Base-by-base conservation (phyloP, 2,329 filamentous ascomycete genomes). In the Fusarium nelsonii region DNA sequence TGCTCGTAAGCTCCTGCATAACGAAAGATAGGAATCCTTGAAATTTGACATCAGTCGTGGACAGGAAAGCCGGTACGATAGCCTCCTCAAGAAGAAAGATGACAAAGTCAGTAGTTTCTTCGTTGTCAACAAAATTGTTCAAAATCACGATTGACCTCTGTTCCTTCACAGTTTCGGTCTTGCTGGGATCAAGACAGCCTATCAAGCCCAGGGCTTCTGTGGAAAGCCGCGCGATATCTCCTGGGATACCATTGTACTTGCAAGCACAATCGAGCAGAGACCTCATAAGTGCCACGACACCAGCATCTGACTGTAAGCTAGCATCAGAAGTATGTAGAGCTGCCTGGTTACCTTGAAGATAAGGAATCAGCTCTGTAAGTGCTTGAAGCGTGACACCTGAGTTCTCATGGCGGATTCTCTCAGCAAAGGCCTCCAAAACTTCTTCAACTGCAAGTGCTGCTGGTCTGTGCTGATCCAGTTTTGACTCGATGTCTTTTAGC, bases 21-120 rank as follows among this genome's bases (percentile, higher is more conserved):
- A 91, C 92, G 79, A 92, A 99, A 2, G 95, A 95, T 18, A 99
- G 84, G 76, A 97, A 97, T 0, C 94, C 94, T 78, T 98, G 96
- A 8, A 94, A 86, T 69, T 89, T 90, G 3, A 94, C 92, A 76
- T 97, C 97, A 0, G 92, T 96, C 2, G 93, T 92, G 2, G 95
- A 97, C 43, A 97, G 83, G 75, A 99, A 99, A 1, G 94, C 91
- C 64, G 94, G 94, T 28, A 98, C 93, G 12, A 99, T 83, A 9
- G 97, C 91, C 75, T 97, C 87, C 74, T 97, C 91, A 16, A 99
- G 84, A 46, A 97, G 85, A 73, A 94, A 94, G 40, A 96, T 84
- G 9, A 93, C 88, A 78, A 98, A 99, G 65, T 96, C 90, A 16
- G 93, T 90, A 1, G 91, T 92, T 77, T 99, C 95, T 51, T 88